Evolutionary conservation across 768 basidiomycete species (phyloP).

Genomic region (Auricularia heimuer): DNA sequence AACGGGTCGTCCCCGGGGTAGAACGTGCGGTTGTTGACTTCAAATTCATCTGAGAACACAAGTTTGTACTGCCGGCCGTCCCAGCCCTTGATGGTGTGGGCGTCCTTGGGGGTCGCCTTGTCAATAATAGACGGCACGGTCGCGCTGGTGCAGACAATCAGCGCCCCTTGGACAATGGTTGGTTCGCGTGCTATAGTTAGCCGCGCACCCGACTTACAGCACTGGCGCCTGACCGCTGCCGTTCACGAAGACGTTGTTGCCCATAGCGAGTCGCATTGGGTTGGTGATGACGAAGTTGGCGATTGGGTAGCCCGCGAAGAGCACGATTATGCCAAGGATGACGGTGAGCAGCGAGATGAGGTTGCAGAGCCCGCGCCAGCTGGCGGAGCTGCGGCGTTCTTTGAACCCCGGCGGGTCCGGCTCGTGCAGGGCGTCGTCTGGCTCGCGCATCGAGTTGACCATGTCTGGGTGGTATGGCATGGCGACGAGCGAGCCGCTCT

Average conservation of each 20-base stretch:
- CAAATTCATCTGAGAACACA: slow-evolving; percentile 80
- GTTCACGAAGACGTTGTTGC: slow-evolving; percentile 59
- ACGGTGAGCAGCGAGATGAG: slow-evolving; percentile 27
- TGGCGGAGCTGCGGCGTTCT: slow-evolving; percentile 32
- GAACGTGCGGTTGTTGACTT: slow-evolving; percentile 59
- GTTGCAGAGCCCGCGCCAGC: slow-evolving; percentile 30
- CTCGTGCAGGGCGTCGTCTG: slow-evolving; percentile 86
- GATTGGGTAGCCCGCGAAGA: slow-evolving; percentile 36
- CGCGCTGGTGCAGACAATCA: slow-evolving; percentile 14
- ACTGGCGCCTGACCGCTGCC: slow-evolving; percentile 56
- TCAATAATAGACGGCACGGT: slow-evolving; percentile 59
- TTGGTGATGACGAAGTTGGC: slow-evolving; percentile 34
- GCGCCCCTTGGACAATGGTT: slow-evolving; percentile 2
- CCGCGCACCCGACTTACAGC: slow-evolving; percentile 23
- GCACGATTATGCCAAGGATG: slow-evolving; percentile 20
- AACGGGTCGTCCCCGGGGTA: slow-evolving; percentile 60
- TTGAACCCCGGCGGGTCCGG: slow-evolving; percentile 60
- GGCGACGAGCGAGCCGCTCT: background rate
- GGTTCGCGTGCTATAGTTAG: slow-evolving; percentile 5
- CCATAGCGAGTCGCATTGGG: slow-evolving; percentile 34
- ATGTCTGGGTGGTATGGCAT: slow-evolving; percentile 17
- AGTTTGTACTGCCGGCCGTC: slow-evolving; percentile 61
- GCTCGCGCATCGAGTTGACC: slow-evolving; percentile 22
- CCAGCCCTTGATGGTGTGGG: slow-evolving; percentile 53
- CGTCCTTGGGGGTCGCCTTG: slow-evolving; percentile 49